Evolutionary conservation across 2,329 filamentous ascomycete species (phyloP), one percentile per base, ranked within the genome.

Genomic region (Colletotrichum somersetense): DNA sequence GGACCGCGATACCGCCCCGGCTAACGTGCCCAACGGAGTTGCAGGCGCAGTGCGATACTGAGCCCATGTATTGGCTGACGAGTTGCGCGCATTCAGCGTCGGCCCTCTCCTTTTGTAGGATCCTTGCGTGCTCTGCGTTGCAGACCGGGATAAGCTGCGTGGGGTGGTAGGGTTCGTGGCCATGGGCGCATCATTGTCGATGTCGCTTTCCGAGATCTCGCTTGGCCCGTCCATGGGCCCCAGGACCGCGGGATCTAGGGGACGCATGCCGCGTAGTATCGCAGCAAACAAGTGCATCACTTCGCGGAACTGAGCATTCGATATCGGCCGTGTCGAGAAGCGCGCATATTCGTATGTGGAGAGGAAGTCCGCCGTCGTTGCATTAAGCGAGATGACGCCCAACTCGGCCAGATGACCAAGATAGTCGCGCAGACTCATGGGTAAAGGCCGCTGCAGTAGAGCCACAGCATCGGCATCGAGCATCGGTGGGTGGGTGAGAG

Each of bases 231-330:
- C 77, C 14, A 75, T 66, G 16, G 74, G 75, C 35, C 81, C 79
- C 6, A 94, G 78, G 5, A 90, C 79, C 0, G 83, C 82, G 0
- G 88, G 83, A 70, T 92, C 85, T 3, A 94, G 83, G 0, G 89
- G 86, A 38, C 85, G 87, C 93, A 98, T 97, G 23, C 87, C 88
- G 64, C 92, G 89, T 18, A 98, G 84, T 0, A 98, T 84, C 65
- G 93, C 90, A 2, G 95, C 93, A 80, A 98, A 98, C 35, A 93
- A 86, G 68, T 91, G 88, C 94, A 98, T 98, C 40, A 98, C 84
- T 30, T 87, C 83, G 48, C 92, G 88, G 79, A 99, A 98, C 63
- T 92, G 88, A 0, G 82, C 77, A 75, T 95, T 92, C 3, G 89
- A 88, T 5, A 97, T 84, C 1, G 92, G 88, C 6, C 85, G 84